These are phyloP conservation scores for Yamadazyma olivae DNA, from an alignment of 805 yeast species.

Conservation along the genomic window DNA sequence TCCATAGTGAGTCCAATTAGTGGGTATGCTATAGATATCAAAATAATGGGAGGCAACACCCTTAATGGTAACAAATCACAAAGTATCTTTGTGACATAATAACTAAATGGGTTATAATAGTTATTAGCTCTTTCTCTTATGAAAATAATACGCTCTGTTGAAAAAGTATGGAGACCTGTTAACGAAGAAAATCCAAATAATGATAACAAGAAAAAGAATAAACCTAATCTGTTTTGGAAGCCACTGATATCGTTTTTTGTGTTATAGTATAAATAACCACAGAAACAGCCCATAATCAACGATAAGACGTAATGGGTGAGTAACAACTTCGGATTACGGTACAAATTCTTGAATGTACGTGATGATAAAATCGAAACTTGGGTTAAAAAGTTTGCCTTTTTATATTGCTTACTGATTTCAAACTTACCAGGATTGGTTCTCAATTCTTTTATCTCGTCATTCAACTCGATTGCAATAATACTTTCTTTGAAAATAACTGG, in stretches of 20 bases:
- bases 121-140: constrained; percentile 93
- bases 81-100: constrained; percentile 77
- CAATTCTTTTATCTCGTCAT: constrained; percentile 31
- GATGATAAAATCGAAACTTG: constrained; percentile 77
- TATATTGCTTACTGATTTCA: constrained; percentile 30
- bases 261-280: constrained; percentile 83
- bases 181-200: constrained; percentile 92
- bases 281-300: constrained; percentile 70
- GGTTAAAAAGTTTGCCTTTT: constrained; percentile 54
- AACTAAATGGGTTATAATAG: constrained; percentile 84
- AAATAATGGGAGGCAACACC: constrained; percentile 84
- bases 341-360: constrained; percentile 87
- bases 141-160: constrained; percentile 84
- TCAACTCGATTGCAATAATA: constrained; percentile 36
- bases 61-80: constrained; percentile 93
- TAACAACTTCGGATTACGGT: constrained; percentile 88
- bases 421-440: constrained; percentile 21
- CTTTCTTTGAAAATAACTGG: constrained; percentile 38
- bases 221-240: constrained; percentile 91
- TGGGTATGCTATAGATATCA: constrained; percentile 82
- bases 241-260: constrained; percentile 90
- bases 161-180: constrained; percentile 87
- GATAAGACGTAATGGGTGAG: constrained; percentile 82
- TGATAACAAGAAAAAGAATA: constrained; percentile 87
- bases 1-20: constrained; percentile 83